phyloP scores from a whole-genome alignment of 2,329 filamentous ascomycete genomes.

The Neospermospora avenae region DNA sequence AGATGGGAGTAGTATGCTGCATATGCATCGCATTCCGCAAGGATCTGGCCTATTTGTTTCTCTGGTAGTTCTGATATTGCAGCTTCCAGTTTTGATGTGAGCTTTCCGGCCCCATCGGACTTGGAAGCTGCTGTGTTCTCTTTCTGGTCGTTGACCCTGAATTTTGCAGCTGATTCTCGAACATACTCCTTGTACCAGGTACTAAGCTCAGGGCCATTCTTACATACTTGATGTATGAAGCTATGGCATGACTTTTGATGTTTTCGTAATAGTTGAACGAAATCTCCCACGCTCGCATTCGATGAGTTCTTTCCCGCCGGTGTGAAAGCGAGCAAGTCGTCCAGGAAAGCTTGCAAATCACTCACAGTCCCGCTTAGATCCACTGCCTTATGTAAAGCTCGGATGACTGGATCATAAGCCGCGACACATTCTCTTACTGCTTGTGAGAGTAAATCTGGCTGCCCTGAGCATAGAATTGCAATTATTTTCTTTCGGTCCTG shows the following conservation, averaged over 20 bases:
- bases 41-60: conserved; percentile 44
- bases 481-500: conserved; percentile 72
- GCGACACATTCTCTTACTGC: conserved; percentile 61
- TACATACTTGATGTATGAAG: conserved; percentile 67
- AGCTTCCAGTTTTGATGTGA: conserved; percentile 10
- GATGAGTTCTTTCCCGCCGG: conserved; percentile 27
- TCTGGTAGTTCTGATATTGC: conserved; percentile 41
- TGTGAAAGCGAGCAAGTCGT: conserved; percentile 60
- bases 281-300: conserved; percentile 48
- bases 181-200: conserved; percentile 14
- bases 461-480: conserved; percentile 61
- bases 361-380: conserved; percentile 67
- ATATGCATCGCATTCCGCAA: conserved; percentile 56
- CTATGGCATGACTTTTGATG: conserved; percentile 63
- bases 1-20: conserved; percentile 59
- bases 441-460: conserved; percentile 70
- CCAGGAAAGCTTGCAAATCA: conserved; percentile 65
- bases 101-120: conserved; percentile 10
- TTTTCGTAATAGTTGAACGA: conserved; percentile 61
- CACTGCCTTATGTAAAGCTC: conserved; percentile 65
- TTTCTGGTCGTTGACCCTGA: conserved; percentile 7
- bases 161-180: conserved; percentile 17
- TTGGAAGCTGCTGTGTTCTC: background rate
- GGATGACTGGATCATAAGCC: conserved; percentile 73
- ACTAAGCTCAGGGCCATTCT: conserved; percentile 53